phyloP scores from a whole-genome alignment of 495 filamentous ascomycete species.

The Lepraria neglecta region DNA sequence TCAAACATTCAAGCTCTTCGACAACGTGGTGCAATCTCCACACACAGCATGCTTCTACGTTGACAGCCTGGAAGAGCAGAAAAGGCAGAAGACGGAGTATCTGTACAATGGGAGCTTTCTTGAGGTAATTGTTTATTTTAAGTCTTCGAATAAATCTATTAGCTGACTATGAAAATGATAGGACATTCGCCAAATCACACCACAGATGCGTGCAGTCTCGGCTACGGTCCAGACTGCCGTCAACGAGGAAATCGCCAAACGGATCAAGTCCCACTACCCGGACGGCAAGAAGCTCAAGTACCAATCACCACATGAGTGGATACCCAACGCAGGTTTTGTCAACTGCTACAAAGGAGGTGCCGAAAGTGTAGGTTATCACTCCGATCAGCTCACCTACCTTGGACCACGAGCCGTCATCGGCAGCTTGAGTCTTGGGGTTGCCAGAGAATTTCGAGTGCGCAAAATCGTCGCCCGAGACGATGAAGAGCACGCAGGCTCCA shows the following conservation, averaged over 20 bases:
- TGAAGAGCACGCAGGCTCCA: conserved; percentile 25
- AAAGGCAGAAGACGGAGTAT: conserved; percentile 67
- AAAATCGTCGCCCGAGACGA: conserved; percentile 58
- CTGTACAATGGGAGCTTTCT: conserved; percentile 73
- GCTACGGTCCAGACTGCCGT: conserved; percentile 62
- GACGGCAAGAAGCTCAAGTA: conserved; percentile 66
- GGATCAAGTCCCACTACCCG: conserved; percentile 57
- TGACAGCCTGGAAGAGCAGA: conserved; percentile 52
- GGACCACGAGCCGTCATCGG: conserved; percentile 85
- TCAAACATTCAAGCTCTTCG: conserved; percentile 77
- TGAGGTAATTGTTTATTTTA: conserved; percentile 35
- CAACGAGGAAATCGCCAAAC: conserved; percentile 61
- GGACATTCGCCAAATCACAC: conserved; percentile 69
- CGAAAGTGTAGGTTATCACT: conserved; percentile 78
- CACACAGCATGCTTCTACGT: conserved; percentile 82
- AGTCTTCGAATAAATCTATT: no score
- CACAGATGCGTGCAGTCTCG: conserved; percentile 61
- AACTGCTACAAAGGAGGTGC: conserved; percentile 81
- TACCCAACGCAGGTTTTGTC: conserved; percentile 82
- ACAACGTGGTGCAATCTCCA: conserved; percentile 70
- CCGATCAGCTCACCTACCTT: conserved; percentile 87
- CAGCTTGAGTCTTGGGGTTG: conserved; percentile 80
- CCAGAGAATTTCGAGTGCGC: conserved; percentile 83
- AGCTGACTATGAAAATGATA: conserved; percentile 26
- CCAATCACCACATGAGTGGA: conserved; percentile 67